phyloP scores from a whole-genome alignment of 495 filamentous ascomycete species.

The Parachaetomium inaequale region DNA sequence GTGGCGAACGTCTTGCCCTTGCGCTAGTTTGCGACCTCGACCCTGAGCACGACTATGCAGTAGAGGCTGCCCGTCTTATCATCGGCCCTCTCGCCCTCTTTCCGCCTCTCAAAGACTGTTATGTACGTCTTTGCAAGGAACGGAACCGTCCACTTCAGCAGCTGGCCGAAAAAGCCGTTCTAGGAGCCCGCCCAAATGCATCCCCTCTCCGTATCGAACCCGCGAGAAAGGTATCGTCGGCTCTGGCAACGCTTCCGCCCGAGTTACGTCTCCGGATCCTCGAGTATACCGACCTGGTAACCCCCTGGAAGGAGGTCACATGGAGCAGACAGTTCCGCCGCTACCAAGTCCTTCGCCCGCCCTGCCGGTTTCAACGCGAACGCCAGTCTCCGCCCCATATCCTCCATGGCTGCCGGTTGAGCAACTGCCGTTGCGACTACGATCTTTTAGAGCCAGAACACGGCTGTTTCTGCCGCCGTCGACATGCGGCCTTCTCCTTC shows the following conservation, averaged over 20 bases:
- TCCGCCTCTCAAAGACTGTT: not conserved
- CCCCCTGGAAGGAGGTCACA: constrained; percentile 5
- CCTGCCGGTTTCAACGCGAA: not conserved
- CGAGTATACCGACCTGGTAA: constrained; percentile 8
- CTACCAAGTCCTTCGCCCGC: not conserved
- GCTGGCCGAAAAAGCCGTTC: not conserved
- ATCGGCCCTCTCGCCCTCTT: not conserved
- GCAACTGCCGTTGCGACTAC: no score
- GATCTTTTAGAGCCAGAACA: no score
- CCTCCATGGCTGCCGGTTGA: not conserved
- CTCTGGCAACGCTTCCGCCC: not conserved
- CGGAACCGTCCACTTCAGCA: not conserved
- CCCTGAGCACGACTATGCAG: not conserved
- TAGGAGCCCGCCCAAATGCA: not conserved
- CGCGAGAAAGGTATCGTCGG: not conserved
- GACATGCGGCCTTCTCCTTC: no score
- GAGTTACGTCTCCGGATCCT: constrained; percentile 8
- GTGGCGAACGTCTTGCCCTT: not conserved
- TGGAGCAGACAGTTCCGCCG: not conserved
- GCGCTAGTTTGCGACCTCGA: not conserved
- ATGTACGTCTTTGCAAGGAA: not conserved
- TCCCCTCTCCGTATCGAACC: not conserved
- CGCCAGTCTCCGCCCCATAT: not conserved
- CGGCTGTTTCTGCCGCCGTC: no score
- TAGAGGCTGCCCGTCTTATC: not conserved